Conservation (phyloP, 2,329 filamentous ascomycete genomes). For the Penicillium palitans region DNA sequence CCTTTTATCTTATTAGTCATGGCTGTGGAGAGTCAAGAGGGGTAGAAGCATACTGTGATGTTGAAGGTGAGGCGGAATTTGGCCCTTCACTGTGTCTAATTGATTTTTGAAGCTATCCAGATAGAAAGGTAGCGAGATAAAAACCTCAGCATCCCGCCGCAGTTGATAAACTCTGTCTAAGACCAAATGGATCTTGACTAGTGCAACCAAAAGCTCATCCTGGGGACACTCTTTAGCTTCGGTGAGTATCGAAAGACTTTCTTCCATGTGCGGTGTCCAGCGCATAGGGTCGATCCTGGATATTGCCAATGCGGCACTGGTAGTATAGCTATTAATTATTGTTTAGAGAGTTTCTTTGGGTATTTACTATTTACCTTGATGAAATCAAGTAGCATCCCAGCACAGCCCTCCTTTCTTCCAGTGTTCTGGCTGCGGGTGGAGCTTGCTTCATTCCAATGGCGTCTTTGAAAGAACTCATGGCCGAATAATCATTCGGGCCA, state of each 20-base stretch:
- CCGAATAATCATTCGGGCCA: conserved; percentile 13
- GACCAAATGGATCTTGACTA: conserved; percentile 29
- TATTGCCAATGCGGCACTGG: conserved; percentile 40
- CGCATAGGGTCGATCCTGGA: conserved; percentile 48
- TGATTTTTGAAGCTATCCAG: conserved; percentile 23
- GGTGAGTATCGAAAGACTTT: conserved; percentile 53
- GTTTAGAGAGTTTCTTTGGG: not conserved
- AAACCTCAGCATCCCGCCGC: conserved; percentile 19
- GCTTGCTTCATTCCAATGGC: conserved; percentile 20
- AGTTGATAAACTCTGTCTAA: conserved; percentile 22
- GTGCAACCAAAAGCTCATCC: conserved; percentile 50
- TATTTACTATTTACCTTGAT: conserved; percentile 38
- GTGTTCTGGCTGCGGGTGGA: conserved; percentile 36
- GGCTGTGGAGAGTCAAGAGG: not conserved
- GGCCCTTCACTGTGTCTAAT: conserved; percentile 20
- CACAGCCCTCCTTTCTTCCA: conserved; percentile 53
- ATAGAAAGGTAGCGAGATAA: conserved; percentile 17
- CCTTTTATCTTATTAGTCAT: conserved; percentile 13
- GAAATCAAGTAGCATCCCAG: conserved; percentile 51
- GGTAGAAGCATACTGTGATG: conserved; percentile 21
- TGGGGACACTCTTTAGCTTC: conserved; percentile 49
- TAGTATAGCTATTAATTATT: not conserved
- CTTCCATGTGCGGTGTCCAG: conserved; percentile 62
- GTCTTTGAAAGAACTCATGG: conserved; percentile 25
- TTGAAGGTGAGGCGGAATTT: conserved; percentile 22